These are phyloP conservation scores for Candida qinlingensis DNA, from an alignment of 805 yeast species.

Conservation along the genomic window DNA sequence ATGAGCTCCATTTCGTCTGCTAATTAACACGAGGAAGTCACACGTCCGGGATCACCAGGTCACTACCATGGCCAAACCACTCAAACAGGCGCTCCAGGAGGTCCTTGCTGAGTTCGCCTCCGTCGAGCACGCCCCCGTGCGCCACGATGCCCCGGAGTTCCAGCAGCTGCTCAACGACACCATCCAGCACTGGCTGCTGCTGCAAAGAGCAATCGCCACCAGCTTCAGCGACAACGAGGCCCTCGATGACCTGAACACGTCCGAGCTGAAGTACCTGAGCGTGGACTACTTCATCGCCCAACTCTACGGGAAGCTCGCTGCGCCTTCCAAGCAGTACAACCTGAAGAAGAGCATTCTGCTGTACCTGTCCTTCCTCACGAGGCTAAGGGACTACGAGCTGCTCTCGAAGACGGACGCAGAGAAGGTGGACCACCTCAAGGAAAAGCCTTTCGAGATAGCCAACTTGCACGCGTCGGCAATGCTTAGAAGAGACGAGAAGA, in stretches of 20 bases:
- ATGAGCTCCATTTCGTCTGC: not conserved
- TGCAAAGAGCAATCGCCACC: slow-evolving; percentile 40
- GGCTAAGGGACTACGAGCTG: slow-evolving; percentile 40
- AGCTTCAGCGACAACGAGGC: slow-evolving; percentile 68
- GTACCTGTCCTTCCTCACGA: slow-evolving; percentile 41
- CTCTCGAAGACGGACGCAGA: slow-evolving; percentile 33
- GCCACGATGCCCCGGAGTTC: slow-evolving; percentile 39
- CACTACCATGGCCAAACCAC: not conserved
- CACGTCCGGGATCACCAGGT: not conserved
- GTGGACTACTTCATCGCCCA: slow-evolving; percentile 56
- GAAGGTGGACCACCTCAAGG: slow-evolving; percentile 31
- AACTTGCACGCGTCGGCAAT: slow-evolving; percentile 32
- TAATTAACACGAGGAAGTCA: not conserved
- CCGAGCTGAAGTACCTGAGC: slow-evolving; percentile 53
- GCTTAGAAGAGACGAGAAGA: slow-evolving; percentile 61
- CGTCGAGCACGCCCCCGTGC: slow-evolving; percentile 18
- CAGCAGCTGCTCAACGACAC: slow-evolving; percentile 34
- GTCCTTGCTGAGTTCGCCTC: not conserved
- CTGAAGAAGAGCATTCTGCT: slow-evolving; percentile 39
- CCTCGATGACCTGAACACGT: slow-evolving; percentile 62
- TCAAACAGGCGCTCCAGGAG: slow-evolving; percentile 6
- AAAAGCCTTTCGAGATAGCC: slow-evolving; percentile 30
- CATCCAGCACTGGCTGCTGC: slow-evolving; percentile 38
- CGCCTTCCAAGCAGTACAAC: slow-evolving; percentile 28
- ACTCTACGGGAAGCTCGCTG: slow-evolving; percentile 22